Percentiles rank a stretch among this genome's conserved stretches.
phyloP scores from a whole-genome alignment of 148 eudicot genomes.

The Chenopodium quinoa region DNA sequence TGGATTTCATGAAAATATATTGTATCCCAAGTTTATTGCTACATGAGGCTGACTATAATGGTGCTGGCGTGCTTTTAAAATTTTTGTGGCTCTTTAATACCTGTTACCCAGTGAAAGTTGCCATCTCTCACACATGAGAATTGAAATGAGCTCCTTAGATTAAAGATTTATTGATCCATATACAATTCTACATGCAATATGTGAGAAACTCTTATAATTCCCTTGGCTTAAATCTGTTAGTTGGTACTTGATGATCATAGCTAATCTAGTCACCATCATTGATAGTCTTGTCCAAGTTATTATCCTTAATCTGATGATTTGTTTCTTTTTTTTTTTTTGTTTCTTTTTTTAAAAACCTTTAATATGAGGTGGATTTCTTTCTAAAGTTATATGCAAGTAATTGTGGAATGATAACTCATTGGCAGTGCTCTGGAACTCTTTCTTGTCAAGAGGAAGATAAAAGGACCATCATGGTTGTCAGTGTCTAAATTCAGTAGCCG shows the following conservation, averaged over 20 bases:
- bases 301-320: neutral
- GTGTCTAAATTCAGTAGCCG: slow-evolving; percentile 67
- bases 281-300: neutral
- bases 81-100: neutral
- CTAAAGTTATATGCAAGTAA: neutral
- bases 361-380: neutral
- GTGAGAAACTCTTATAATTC: neutral
- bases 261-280: neutral
- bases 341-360: neutral
- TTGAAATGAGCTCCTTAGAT: neutral
- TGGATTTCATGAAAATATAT: neutral
- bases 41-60: neutral
- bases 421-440: slow-evolving; percentile 86
- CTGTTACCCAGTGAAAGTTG: neutral
- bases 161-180: neutral
- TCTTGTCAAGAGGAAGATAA: slow-evolving; percentile 86
- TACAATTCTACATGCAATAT: neutral
- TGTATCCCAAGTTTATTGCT: neutral
- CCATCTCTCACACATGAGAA: neutral
- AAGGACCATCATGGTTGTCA: slow-evolving; percentile 94
- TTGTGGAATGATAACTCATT: slow-evolving; percentile 20
- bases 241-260: neutral
- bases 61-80: neutral
- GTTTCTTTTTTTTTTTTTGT: neutral
- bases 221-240: neutral